These are phyloP conservation scores for Exidia glandulosa DNA, from an alignment of 768 basidiomycete species.

Conservation along the genomic window DNA sequence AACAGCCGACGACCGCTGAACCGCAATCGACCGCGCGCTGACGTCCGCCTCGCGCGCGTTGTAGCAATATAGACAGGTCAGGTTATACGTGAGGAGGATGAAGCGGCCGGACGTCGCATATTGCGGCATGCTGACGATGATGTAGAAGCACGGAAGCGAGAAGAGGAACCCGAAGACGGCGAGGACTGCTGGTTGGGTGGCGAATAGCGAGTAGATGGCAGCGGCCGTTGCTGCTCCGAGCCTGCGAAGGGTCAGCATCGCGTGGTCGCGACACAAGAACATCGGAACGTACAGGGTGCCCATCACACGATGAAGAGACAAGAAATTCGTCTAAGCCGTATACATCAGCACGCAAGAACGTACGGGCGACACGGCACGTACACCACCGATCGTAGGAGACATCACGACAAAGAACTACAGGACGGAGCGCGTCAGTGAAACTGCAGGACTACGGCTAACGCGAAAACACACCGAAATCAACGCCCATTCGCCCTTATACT, in stretches of 20 bases:
- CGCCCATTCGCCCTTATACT: slow-evolving; percentile 91
- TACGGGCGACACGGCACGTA: slow-evolving; percentile 25
- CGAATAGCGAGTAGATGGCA: slow-evolving; percentile 59
- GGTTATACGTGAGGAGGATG: slow-evolving; percentile 78
- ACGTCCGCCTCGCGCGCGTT: slow-evolving; percentile 60
- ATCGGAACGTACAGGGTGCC: slow-evolving; percentile 62
- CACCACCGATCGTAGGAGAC: slow-evolving; percentile 80
- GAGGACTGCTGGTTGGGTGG: slow-evolving; percentile 61
- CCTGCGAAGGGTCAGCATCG: slow-evolving; percentile 26
- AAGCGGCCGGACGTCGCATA: slow-evolving; percentile 70
- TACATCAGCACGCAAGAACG: slow-evolving; percentile 2
- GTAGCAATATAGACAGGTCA: slow-evolving; percentile 74
- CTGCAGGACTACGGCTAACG: slow-evolving; percentile 10
- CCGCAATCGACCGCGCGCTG: slow-evolving; percentile 58
- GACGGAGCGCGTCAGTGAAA: slow-evolving; percentile 1
- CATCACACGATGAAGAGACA: slow-evolving; percentile 70
- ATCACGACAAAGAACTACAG: slow-evolving; percentile 79
- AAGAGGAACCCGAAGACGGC: slow-evolving; percentile 81
- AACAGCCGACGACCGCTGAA: slow-evolving; percentile 70
- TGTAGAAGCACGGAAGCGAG: slow-evolving; percentile 90
- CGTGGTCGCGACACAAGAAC: background rate
- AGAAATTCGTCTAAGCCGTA: slow-evolving; percentile 61
- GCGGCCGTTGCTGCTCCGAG: slow-evolving; percentile 73
- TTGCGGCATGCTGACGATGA: slow-evolving; percentile 67
- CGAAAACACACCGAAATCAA: slow-evolving; percentile 69